Conservation (phyloP, 306 rosid species). For the Ormosia semicastrata region DNA sequence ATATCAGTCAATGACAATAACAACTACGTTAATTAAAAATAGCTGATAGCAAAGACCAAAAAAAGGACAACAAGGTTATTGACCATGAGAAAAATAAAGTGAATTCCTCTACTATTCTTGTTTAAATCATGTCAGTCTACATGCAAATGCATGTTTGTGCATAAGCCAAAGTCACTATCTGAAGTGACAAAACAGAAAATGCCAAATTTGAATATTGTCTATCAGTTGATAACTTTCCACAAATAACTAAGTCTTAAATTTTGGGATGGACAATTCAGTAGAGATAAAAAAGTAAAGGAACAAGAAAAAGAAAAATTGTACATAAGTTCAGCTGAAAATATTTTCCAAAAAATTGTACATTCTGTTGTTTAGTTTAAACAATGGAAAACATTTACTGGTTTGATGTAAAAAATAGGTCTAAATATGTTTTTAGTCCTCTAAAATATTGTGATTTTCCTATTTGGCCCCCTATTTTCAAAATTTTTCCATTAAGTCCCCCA, state of each 20-base stretch:
- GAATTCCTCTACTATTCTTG: not conserved
- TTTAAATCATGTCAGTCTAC: conserved; percentile 9
- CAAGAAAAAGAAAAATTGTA: not conserved
- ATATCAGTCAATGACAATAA: not conserved
- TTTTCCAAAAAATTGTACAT: conserved; percentile 6
- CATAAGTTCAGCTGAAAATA: not conserved
- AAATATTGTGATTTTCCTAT: no score
- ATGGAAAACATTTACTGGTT: not conserved
- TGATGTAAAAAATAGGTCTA: not conserved
- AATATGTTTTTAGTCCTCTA: no score
- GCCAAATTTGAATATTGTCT: not conserved
- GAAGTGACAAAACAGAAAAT: conserved; percentile 18
- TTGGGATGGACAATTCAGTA: not conserved
- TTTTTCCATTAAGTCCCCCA: no score
- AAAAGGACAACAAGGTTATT: conserved; percentile 20
- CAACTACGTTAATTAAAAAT: not conserved
- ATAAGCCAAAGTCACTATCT: not conserved
- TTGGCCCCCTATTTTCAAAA: no score
- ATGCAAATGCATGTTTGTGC: not conserved
- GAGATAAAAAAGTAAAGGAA: not conserved
- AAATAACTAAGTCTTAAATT: not conserved
- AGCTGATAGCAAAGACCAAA: conserved; percentile 1
- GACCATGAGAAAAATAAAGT: not conserved
- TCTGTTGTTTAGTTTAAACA: not conserved
- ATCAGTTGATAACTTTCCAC: not conserved